Evolutionary conservation across 2,329 filamentous ascomycete genomes (phyloP).

Genomic region (Phialophora tarda): DNA sequence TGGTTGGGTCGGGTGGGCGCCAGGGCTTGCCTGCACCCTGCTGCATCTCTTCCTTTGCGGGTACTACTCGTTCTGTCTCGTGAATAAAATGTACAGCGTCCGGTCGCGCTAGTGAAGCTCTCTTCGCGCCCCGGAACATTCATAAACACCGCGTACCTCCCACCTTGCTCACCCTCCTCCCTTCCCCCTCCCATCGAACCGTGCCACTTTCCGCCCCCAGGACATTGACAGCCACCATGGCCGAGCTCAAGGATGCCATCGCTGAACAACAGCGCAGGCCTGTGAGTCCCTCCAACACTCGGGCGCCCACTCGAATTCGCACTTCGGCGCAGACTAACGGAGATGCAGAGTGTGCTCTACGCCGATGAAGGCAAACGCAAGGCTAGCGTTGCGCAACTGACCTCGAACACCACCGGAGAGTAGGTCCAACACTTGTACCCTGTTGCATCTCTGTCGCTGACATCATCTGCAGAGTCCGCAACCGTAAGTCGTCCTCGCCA

Average conservation of each 20-base stretch:
- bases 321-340: not conserved
- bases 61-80: not conserved
- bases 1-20: not conserved
- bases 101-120: constrained; percentile 11
- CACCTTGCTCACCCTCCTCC: constrained; percentile 7
- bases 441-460: constrained; percentile 2
- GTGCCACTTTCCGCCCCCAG: not conserved
- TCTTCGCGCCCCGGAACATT: constrained; percentile 2
- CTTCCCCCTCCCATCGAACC: not conserved
- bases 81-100: constrained; percentile 4
- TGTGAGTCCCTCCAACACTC: not conserved
- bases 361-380: constrained; percentile 36
- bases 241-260: constrained; percentile 28
- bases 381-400: constrained; percentile 41
- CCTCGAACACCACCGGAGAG: constrained; percentile 46
- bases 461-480: constrained; percentile 35
- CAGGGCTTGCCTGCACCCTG: not conserved
- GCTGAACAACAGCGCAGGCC: constrained; percentile 1
- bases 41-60: not conserved
- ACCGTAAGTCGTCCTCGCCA: constrained; percentile 28
- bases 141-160: constrained; percentile 17
- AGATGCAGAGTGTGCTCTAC: constrained; percentile 29
- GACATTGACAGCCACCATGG: constrained; percentile 21
- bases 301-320: not conserved
- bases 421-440: constrained; percentile 32